Conservation (phyloP, 192 early-diverging fungal genomes). For the Backusella westeae region DNA sequence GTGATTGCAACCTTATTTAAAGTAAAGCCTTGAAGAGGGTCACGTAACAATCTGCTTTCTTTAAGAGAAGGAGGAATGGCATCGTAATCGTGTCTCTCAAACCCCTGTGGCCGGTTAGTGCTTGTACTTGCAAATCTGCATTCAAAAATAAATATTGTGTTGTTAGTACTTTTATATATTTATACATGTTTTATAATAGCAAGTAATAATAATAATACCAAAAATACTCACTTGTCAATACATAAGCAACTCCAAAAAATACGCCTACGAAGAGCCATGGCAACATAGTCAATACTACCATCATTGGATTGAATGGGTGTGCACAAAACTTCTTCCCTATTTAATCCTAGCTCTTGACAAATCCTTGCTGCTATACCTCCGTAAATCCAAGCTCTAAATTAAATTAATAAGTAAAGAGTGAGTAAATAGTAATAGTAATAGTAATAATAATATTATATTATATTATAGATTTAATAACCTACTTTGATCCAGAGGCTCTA, state of each 20-base stretch:
- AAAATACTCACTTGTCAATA: constrained; percentile 41
- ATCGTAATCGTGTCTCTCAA: constrained; percentile 48
- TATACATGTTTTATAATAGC: neutral
- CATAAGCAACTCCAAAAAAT: constrained; percentile 53
- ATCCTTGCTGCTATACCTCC: constrained; percentile 48
- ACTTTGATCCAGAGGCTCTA: constrained; percentile 27
- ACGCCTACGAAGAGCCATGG: constrained; percentile 36
- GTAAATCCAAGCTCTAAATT: constrained; percentile 50
- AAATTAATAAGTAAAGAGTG: neutral
- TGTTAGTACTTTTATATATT: neutral
- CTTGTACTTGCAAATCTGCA: constrained; percentile 35
- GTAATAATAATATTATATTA: neutral
- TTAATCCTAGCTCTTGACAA: constrained; percentile 49
- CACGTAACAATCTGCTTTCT: constrained; percentile 19
- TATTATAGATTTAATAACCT: neutral
- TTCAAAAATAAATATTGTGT: neutral
- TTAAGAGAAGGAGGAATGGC: constrained; percentile 12
- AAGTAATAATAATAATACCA: neutral
- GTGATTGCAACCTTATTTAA: constrained; percentile 2
- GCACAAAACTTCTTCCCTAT: constrained; percentile 39
- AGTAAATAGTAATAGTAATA: neutral
- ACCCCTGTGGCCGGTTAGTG: constrained; percentile 44
- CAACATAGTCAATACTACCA: constrained; percentile 39
- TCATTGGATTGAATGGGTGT: constrained; percentile 34
- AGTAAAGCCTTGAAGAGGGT: constrained; percentile 19